Evolutionary conservation across 225 moss, liverwort and hornwort genomes (phyloP), one percentile per base, ranked within the genome.

Genomic region (Polytrichum formosum): DNA sequence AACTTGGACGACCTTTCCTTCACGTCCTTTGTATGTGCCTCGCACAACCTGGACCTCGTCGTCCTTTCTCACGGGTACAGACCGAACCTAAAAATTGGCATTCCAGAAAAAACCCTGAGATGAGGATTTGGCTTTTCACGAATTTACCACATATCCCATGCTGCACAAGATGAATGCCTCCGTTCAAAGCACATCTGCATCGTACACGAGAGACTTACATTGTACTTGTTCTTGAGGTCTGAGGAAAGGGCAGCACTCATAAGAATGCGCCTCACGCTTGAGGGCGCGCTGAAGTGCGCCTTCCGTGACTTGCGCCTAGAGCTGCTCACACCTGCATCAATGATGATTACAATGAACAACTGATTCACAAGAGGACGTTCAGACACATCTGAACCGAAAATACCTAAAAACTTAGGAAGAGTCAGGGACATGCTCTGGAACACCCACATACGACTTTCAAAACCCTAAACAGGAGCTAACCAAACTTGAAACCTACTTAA

Each of bases 1-100:
- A 16, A 91, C 93, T 27, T 87, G 87, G 21, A 89, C 87, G 6
- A 93, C 93, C 82, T 93, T 91, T 23, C 91, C 91, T 65, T 91
- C 91, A 17, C 88, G 85, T 7, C 91, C 91, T 73, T 91, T 91
- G 80, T 70, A 88, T 1, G 85, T 80, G 18, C 91, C 91, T 22
- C 91, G 86, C 16, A 91, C 91, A 25, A 88, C 88, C 76, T 74
- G 81, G 27, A 91, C 85, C 73, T 91, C 88, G 67, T 88, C 88
- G 65, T 91, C 91, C 82, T 86, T 86, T 60, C 91, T 80, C 2
- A 91, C 84, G 16, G 88, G 91, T 13, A 88, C 80, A 59, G 86
- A 88, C 63, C 91, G 85, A 56, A 86, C 90, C 88, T 88, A 70
- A 58, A 58, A 20, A 58, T 58, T 5, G 23, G 8, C 21, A 20